Base-by-base conservation (phyloP, 352 stramenopile species). In the Globisporangium nagaii region DNA sequence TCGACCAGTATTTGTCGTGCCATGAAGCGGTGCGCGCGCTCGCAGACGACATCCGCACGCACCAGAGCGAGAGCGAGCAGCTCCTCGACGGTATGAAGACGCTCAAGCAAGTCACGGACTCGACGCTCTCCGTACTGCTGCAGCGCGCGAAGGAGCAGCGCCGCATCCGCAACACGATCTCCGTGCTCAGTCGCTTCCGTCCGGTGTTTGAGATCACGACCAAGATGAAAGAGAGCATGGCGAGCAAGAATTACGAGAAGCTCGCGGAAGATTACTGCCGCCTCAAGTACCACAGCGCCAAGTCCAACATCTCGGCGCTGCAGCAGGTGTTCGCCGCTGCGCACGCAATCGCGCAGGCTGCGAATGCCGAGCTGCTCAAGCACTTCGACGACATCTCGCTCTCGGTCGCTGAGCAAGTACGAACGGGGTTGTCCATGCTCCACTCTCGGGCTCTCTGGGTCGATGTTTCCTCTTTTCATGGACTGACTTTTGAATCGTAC, bases 1-100 rank as follows among this genome's bases (percentile, higher is more conserved):
- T 91, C 51, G 84, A 93, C 51, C 79, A 91, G 58, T 93, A 91
- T 24, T 43, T 93, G 36, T 87, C 75, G 19, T 93, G 81, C 53
- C 84, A 93, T 55, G 84, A 93, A 52, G 71, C 81, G 3, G 81
- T 91, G 56, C 76, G 77, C 6, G 58, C 71, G 12, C 58, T 93
- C 20, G 66, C 69, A 1, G 66, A 86, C 8, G 84, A 90, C 10
- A 75, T 91, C 30, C 76, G 68, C 25, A 39, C 68, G 2, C 84
- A 93, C 56, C 62, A 86, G 34, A 66, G 68, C 31, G 83, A 93
- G 30, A 81, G 62, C 15, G 73, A 84, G 19, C 42, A 71, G 28
- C 56, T 93, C 0, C 45, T 79, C 3, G 51, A 39, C 1, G 77
- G 83, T 31, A 85, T 84, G 71, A 71, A 73, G 43, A 73, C 61